These are phyloP conservation scores for Leishmania lainsoni DNA, from an alignment of 208 protist species.

Conservation along the genomic window DNA sequence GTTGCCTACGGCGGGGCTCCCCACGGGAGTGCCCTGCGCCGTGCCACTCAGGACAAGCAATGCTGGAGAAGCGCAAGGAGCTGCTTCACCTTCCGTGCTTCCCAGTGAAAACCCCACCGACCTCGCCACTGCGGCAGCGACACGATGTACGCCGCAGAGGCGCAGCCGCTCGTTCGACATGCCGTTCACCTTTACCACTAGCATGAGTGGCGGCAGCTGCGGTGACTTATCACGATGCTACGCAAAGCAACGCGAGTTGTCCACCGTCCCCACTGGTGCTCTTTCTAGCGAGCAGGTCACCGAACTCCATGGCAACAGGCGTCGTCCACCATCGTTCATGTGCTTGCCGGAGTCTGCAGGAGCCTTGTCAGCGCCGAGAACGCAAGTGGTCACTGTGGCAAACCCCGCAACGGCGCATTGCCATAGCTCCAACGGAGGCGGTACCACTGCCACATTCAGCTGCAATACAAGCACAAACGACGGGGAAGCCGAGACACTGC, in stretches of 20 bases:
- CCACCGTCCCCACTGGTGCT: background rate
- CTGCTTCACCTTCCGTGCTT: background rate
- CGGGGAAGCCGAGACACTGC: background rate
- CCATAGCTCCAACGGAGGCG: background rate
- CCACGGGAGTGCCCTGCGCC: background rate
- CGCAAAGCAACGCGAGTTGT: background rate
- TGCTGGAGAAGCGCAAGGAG: background rate
- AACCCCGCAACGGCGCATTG: background rate
- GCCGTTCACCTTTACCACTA: background rate
- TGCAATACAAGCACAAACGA: background rate
- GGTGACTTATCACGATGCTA: constrained; percentile 10
- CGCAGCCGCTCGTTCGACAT: constrained; percentile 13
- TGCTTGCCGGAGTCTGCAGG: background rate
- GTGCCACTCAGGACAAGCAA: background rate
- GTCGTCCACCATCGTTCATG: background rate
- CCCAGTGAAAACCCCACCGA: background rate
- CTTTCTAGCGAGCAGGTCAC: constrained; percentile 1
- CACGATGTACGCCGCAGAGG: background rate
- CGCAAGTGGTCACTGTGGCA: background rate
- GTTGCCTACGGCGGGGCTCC: background rate
- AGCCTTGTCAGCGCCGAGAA: constrained; percentile 12
- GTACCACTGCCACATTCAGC: background rate
- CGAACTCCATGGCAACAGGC: background rate
- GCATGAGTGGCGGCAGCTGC: background rate
- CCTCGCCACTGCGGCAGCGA: background rate